Percentiles rank a stretch among this genome's conserved stretches.
phyloP scores from a whole-genome alignment of 2,329 filamentous ascomycete species.

The Penicillium janthinellum region DNA sequence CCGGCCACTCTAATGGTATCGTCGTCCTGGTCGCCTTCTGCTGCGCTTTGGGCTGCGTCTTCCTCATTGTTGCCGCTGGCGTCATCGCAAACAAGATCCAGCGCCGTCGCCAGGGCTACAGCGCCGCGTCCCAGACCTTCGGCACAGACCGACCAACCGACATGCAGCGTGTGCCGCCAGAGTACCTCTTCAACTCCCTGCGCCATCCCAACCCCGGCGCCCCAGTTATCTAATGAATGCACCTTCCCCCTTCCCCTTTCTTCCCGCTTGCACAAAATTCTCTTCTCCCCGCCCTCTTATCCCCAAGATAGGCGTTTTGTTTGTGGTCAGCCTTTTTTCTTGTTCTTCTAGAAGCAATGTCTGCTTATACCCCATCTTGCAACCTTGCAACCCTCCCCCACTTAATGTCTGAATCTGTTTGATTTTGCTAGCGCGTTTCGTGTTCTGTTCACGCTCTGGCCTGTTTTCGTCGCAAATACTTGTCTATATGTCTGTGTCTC shows the following conservation, averaged over 20 bases:
- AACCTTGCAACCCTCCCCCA: neutral
- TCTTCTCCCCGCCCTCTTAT: constrained; percentile 6
- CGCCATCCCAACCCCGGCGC: constrained; percentile 38
- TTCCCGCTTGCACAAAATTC: constrained; percentile 3
- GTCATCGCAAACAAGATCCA: constrained; percentile 52
- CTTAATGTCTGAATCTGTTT: constrained; percentile 33
- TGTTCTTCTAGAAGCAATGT: constrained; percentile 32
- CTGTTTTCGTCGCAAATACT: neutral
- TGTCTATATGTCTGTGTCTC: neutral
- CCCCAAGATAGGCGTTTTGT: constrained; percentile 17
- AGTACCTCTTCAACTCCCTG: constrained; percentile 49
- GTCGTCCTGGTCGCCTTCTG: constrained; percentile 51
- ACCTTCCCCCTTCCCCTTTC: neutral
- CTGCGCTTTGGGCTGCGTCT: constrained; percentile 50
- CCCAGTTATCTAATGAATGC: constrained; percentile 36
- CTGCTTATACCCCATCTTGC: constrained; percentile 35
- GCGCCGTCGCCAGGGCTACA: constrained; percentile 50
- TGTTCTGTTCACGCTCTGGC: constrained; percentile 23
- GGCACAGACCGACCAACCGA: constrained; percentile 50
- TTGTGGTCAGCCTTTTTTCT: constrained; percentile 19
- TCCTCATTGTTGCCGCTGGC: constrained; percentile 50
- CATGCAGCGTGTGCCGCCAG: constrained; percentile 49
- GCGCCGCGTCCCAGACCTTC: constrained; percentile 46
- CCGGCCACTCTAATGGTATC: constrained; percentile 48
- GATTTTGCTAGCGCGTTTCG: constrained; percentile 21